A percentile compares a stretch with the other conserved stretches of the same genome.
Evolutionary conservation across 192 early-diverging fungal genomes (phyloP).

Genomic region (Gonapodya sp.): DNA sequence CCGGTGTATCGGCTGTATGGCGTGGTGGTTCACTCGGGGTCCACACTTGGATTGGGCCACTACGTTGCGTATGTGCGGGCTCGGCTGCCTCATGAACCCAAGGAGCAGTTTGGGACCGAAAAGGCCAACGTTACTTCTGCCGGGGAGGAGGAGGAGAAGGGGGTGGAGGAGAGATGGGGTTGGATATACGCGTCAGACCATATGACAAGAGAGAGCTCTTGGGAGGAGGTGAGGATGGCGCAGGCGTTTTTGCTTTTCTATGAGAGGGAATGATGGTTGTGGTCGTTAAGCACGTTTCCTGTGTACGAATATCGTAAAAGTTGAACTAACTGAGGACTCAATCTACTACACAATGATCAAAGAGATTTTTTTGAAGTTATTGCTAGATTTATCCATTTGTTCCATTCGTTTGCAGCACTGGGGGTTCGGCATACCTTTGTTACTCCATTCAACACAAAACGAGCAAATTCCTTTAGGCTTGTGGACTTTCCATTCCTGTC

Average conservation of each 20-base stretch:
- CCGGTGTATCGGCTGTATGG: not conserved
- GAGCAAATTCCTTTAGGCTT: too few species aligned
- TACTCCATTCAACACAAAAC: too few species aligned
- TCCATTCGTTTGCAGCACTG: too few species aligned
- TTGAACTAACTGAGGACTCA: too few species aligned
- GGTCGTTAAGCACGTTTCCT: too few species aligned
- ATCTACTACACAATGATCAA: too few species aligned
- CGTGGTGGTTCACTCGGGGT: conserved; percentile 1
- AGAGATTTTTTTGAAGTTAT: too few species aligned
- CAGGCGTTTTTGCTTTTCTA: conserved; percentile 8
- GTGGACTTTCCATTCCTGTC: too few species aligned
- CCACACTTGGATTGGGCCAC: conserved; percentile 8
- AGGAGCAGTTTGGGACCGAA: not conserved
- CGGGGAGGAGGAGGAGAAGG: not conserved
- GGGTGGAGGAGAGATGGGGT: not conserved
- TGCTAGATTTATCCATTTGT: too few species aligned
- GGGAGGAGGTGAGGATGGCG: not conserved
- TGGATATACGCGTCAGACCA: not conserved
- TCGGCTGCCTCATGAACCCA: not conserved
- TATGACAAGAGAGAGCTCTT: not conserved
- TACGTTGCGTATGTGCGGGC: conserved; percentile 4
- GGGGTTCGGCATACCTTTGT: too few species aligned
- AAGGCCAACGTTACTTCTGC: not conserved
- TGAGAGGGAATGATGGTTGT: not conserved
- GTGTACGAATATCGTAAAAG: too few species aligned